These are phyloP conservation scores for Sporisorium iseilematis-ciliati DNA, from an alignment of 1,284 basidiomycete species.

Conservation along the genomic window DNA sequence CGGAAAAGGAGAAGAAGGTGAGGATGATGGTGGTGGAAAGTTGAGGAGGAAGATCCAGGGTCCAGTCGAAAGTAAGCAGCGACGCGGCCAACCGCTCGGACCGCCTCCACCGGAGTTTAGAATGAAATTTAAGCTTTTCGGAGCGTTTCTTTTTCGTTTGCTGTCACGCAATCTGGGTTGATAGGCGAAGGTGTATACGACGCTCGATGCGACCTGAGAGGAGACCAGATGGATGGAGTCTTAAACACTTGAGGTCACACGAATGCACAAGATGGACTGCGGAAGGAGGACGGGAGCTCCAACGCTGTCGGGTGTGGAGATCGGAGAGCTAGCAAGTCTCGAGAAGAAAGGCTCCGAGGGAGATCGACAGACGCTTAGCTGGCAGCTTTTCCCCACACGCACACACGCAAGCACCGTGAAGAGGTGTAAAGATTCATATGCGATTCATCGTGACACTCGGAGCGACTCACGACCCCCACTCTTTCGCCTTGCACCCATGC, in stretches of 20 bases:
- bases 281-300: too few species aligned
- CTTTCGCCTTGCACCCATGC: slow-evolving; percentile 12
- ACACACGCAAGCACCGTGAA: neutral
- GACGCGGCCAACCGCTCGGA: neutral
- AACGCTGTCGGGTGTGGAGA: neutral
- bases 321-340: neutral
- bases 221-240: neutral
- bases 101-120: slow-evolving; percentile 6
- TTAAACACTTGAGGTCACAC: too few species aligned
- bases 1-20: neutral
- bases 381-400: neutral
- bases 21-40: slow-evolving; percentile 1
- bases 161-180: neutral
- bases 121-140: slow-evolving; percentile 3
- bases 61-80: neutral
- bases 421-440: too few species aligned
- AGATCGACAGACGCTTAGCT: neutral
- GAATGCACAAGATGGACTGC: too few species aligned
- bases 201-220: neutral
- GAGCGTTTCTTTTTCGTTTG: neutral
- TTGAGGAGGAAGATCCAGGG: slow-evolving; percentile 2
- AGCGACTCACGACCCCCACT: slow-evolving; percentile 1
- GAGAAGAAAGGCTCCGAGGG: slow-evolving; percentile 3
- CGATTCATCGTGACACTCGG: neutral
- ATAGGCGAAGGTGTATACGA: neutral